Base-by-base conservation (phyloP, 306 rosid species). In the Senna siamea region DNA sequence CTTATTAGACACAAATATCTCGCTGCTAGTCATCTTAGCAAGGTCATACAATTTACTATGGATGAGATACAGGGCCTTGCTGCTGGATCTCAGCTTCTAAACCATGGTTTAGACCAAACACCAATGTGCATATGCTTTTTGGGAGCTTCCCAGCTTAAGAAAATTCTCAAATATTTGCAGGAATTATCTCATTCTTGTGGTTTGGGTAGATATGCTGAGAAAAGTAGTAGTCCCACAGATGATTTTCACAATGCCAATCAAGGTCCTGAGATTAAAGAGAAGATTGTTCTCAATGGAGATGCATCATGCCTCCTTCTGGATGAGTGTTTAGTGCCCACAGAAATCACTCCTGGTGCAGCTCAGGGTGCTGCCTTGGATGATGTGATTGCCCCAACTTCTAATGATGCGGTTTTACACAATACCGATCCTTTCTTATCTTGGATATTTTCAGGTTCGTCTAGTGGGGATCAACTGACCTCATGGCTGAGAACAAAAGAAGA, bases 121-220 rank as follows among this genome's bases (percentile, higher is more conserved):
- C 98, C 99, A 48, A 74, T 76, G 71, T 92, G 97, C 74, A 86
- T 95, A 77, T 95, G 93, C 96, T 92, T 95, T 85, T 75, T 95
- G 40, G 99, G 92, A 58, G 93, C 89, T 69, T 53, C 84, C 30
- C 92, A 85, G 82, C 96, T 95, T 57, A 79, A 80, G 87, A 95
- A 89, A 83, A 84, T 95, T 80, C 93, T 88, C 63, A 92, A 90
- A 54, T 90, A 88, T 81, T 89, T 95, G 86, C 98, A 95, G 86
- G 98, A 92, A 69, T 57, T 95, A 47, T 87, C 91, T 59, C 88
- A 78, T 62, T 78, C 92, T 61, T 90, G 98, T 76, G 98, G 96
- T 73, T 78, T 92, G 77, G 89, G 85, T 76, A 88, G 92, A 76
- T 77, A 83, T 83, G 63, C 87, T 58, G 96, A 90, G 57, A 92